Conservation (phyloP, 2,329 filamentous ascomycete genomes). For the Talaromyces sp. region DNA sequence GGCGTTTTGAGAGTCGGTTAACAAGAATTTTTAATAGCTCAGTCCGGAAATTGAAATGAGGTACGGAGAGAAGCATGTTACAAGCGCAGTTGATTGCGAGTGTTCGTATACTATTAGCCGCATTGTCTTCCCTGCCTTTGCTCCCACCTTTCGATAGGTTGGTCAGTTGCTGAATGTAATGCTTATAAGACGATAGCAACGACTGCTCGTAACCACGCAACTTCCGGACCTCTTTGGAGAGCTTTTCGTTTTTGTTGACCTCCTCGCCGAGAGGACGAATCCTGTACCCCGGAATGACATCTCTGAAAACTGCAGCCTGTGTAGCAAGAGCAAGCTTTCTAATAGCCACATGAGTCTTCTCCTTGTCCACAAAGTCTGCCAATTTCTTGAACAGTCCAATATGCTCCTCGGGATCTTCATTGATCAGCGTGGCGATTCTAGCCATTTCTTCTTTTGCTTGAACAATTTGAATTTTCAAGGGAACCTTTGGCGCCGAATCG, state of each 20-base stretch:
- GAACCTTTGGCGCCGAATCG: slow-evolving; percentile 55
- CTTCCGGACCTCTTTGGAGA: slow-evolving; percentile 86
- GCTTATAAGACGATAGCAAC: slow-evolving; percentile 77
- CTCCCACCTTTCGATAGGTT: slow-evolving; percentile 58
- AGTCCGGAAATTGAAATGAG: slow-evolving; percentile 93
- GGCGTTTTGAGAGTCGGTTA: slow-evolving; percentile 69
- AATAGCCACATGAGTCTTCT: slow-evolving; percentile 60
- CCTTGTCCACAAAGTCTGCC: slow-evolving; percentile 61
- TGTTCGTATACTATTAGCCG: slow-evolving; percentile 50
- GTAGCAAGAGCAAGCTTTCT: slow-evolving; percentile 82
- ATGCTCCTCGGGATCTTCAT: slow-evolving; percentile 91
- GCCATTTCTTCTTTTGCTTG: slow-evolving; percentile 91
- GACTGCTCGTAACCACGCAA: slow-evolving; percentile 82
- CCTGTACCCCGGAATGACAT: slow-evolving; percentile 91
- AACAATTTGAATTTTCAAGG: slow-evolving; percentile 72
- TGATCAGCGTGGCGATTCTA: slow-evolving; percentile 71
- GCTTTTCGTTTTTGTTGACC: slow-evolving; percentile 63
- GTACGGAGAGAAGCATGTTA: slow-evolving; percentile 70
- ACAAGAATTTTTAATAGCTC: slow-evolving; percentile 86
- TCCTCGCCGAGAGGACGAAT: slow-evolving; percentile 79
- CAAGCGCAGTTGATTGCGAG: slow-evolving; percentile 84
- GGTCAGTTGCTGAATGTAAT: slow-evolving; percentile 71
- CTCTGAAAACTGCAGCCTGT: slow-evolving; percentile 86
- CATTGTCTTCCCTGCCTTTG: slow-evolving; percentile 25
- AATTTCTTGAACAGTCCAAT: slow-evolving; percentile 71